Percentiles rank a stretch among this genome's conserved stretches.
Evolutionary conservation across 257 asterid genomes (phyloP).

Genomic region (Marsdenia floribunda): DNA sequence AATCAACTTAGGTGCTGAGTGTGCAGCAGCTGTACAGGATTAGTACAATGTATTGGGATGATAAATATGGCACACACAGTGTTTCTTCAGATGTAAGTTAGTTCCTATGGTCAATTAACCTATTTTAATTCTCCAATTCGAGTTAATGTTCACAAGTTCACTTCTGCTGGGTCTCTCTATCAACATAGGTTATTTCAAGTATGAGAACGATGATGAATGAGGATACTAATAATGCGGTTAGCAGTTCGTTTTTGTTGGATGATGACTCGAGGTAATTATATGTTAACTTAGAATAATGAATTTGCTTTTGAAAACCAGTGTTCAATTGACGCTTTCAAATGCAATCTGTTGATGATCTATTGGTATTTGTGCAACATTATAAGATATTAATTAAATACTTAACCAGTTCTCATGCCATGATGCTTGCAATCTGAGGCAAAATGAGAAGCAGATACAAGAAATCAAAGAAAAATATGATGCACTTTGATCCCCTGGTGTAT

Average conservation of each 20-base stretch:
- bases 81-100: slow-evolving; percentile 88
- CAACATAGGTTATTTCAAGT: slow-evolving; percentile 63
- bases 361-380: not conserved
- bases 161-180: slow-evolving; percentile 3
- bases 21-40: slow-evolving; percentile 92
- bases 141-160: not conserved
- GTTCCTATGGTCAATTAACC: slow-evolving; percentile 16
- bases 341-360: not conserved
- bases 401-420: not conserved
- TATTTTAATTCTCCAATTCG: not conserved
- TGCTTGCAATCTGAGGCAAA: not conserved
- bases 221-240: slow-evolving; percentile 72
- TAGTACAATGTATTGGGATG: slow-evolving; percentile 99
- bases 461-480: not conserved
- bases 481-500: not conserved
- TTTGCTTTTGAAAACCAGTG: not conserved
- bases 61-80: slow-evolving; percentile 94
- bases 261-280: slow-evolving; percentile 73
- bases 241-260: slow-evolving; percentile 81
- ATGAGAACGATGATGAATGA: slow-evolving; percentile 78
- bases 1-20: slow-evolving; percentile 71
- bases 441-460: not conserved
- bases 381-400: not conserved
- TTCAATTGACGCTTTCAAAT: not conserved
- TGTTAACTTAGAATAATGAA: not conserved